Evolutionary conservation across 2,329 filamentous ascomycete species (phyloP), one percentile per base, ranked within the genome.

Genomic region (Periconia sp.): DNA sequence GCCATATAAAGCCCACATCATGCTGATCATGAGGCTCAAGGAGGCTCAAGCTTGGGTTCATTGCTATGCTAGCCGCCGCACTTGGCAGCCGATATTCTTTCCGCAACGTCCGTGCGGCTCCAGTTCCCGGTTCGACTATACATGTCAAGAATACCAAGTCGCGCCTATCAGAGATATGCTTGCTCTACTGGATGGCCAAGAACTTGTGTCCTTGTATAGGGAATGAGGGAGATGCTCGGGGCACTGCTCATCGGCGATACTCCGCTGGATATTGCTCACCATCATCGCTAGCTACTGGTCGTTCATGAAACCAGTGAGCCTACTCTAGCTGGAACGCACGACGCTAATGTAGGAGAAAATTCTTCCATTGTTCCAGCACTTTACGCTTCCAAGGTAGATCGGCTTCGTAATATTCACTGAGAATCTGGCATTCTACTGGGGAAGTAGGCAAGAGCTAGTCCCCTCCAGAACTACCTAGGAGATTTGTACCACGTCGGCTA

Each of bases 51-150:
- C 39, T 52, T 42, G 43, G 31, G 21, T 36, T 36, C 25, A 28
- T 30, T 32, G 21, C 21, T n/a, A 38, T 32, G 31, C 19, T 10
- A 39, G 34, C 36, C 22, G 21, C 17, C 28, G 47, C 41, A 25
- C 53, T 52, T 52, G 46, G 41, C 48, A 13, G 22, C 53, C 53
- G 53, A 54, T 21, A 54, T 42, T 48, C 51, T 39, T 49, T 38
- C 53, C 51, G 53, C 36, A 33, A 8, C 36, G 18, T 21, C 29
- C 18, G 29, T 30, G 26, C 25, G 31, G 24, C 28, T 32, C 30
- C 31, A 46, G 18, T 22, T 13, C 32, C 35, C 43, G 19, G 39
- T 24, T 37, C 43, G 39, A 40, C 23, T 19, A 18, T n/a, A 22
- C 30, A 37, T 32, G 39, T 37, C 43, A 43, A 43, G 47, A 33